A percentile compares a stretch with the other conserved stretches of the same genome.
Evolutionary conservation across 192 early-diverging fungal genomes (phyloP).

Genomic region (Glomus cerebriforme): DNA sequence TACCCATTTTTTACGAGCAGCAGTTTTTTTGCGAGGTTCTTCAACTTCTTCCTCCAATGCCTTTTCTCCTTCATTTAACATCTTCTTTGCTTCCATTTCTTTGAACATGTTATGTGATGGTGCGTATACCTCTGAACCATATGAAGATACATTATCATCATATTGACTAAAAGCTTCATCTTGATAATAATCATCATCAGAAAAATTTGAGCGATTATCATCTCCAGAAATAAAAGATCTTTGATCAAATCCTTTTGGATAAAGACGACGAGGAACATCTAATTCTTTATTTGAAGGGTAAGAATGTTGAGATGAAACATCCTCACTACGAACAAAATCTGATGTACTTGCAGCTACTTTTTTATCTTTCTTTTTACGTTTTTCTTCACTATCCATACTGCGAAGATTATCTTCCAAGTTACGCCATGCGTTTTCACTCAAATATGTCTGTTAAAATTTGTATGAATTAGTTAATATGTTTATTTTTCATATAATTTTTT

Average conservation of each 20-base stretch:
- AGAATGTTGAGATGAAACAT: slow-evolving; percentile 10
- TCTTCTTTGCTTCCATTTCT: slow-evolving; percentile 51
- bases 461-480: not conserved
- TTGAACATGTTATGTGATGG: slow-evolving; percentile 45
- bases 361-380: slow-evolving; percentile 48
- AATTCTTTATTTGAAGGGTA: slow-evolving; percentile 34
- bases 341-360: slow-evolving; percentile 20
- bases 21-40: slow-evolving; percentile 52
- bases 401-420: slow-evolving; percentile 80
- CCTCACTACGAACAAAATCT: slow-evolving; percentile 16
- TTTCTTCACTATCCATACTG: slow-evolving; percentile 65
- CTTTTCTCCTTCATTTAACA: slow-evolving; percentile 45
- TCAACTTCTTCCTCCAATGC: slow-evolving; percentile 50
- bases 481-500: not conserved
- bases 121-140: slow-evolving; percentile 45
- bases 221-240: slow-evolving; percentile 47
- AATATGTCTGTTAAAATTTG: slow-evolving; percentile 57
- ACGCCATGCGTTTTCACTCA: slow-evolving; percentile 81
- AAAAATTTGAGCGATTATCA: slow-evolving; percentile 61
- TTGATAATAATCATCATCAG: slow-evolving; percentile 65
- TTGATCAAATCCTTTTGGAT: slow-evolving; percentile 42
- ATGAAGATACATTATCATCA: slow-evolving; percentile 42
- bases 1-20: slow-evolving; percentile 80
- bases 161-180: slow-evolving; percentile 37
- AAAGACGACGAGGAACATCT: slow-evolving; percentile 35